phyloP scores from a whole-genome alignment of 2,329 filamentous ascomycete genomes.

The Pseudocercospora fuligena region DNA sequence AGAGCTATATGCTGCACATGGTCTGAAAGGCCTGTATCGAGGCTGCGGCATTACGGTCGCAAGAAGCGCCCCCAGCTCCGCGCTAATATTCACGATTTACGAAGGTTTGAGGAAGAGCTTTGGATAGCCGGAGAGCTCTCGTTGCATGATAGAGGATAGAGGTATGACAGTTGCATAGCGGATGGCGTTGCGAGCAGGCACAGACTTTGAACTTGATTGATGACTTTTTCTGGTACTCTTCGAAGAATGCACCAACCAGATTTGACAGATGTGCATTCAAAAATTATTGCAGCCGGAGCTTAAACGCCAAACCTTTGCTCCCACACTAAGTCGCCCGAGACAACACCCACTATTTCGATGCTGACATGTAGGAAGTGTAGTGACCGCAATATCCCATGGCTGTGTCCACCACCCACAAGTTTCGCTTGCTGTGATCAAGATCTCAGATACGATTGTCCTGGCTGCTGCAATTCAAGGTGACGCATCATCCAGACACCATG shows the following conservation, averaged over 20 bases:
- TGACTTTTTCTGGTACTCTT: not conserved
- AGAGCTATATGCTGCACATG: constrained; percentile 80
- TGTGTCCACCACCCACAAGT: no score
- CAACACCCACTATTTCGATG: no score
- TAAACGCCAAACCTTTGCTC: no score
- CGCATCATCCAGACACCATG: no score
- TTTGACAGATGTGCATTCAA: not conserved
- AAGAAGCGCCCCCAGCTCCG: constrained; percentile 90
- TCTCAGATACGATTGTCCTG: no score
- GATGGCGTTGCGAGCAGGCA: constrained; percentile 6
- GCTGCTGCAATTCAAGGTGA: no score
- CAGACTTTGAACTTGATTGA: not conserved
- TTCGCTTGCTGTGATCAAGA: no score
- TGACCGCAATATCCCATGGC: no score
- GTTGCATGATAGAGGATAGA: constrained; percentile 3
- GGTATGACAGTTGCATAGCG: constrained; percentile 14
- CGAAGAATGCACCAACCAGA: not conserved
- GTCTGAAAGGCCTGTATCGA: constrained; percentile 83
- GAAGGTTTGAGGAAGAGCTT: constrained; percentile 79
- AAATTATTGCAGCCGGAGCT: no score
- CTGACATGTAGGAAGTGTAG: no score
- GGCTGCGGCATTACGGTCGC: constrained; percentile 93
- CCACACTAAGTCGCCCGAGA: no score
- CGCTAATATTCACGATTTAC: constrained; percentile 95
- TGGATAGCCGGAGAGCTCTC: constrained; percentile 20